A percentile compares a stretch with the other conserved stretches of the same genome.
phyloP scores from a whole-genome alignment of 225 moss, liverwort and hornwort genomes.

The Sphagnum tenellum region DNA sequence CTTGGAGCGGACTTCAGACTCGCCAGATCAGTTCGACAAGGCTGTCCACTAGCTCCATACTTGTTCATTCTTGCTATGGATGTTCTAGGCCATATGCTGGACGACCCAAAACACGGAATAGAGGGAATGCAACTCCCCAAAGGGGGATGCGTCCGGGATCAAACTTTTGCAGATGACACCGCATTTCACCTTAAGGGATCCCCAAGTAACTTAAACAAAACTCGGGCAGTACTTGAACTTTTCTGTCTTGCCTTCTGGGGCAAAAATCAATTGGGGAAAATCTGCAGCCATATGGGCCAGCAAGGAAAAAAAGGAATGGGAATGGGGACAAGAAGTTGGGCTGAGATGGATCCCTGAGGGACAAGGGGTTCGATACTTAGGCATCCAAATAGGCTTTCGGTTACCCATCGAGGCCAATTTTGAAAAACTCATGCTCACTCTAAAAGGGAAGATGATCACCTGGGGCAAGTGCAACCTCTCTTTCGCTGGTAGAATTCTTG shows the following conservation, averaged over 20 bases:
- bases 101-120: background rate
- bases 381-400: no score
- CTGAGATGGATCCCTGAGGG: no score
- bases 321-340: no score
- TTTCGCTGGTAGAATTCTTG: no score
- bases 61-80: background rate
- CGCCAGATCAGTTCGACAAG: background rate
- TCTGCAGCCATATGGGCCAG: background rate
- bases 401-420: no score
- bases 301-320: no score
- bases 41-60: constrained; percentile 1
- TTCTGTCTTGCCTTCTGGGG: background rate
- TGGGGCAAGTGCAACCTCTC: no score
- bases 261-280: background rate
- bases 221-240: background rate
- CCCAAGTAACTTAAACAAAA: background rate
- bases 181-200: background rate
- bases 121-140: background rate
- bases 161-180: background rate
- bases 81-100: constrained; percentile 1
- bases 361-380: no score
- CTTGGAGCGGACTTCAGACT: background rate
- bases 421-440: no score
- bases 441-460: no score
- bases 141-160: background rate